Percentiles rank a stretch among this genome's conserved stretches.
Conservation (phyloP, 2,329 filamentous ascomycete genomes). For the Botryotinia calthae region DNA sequence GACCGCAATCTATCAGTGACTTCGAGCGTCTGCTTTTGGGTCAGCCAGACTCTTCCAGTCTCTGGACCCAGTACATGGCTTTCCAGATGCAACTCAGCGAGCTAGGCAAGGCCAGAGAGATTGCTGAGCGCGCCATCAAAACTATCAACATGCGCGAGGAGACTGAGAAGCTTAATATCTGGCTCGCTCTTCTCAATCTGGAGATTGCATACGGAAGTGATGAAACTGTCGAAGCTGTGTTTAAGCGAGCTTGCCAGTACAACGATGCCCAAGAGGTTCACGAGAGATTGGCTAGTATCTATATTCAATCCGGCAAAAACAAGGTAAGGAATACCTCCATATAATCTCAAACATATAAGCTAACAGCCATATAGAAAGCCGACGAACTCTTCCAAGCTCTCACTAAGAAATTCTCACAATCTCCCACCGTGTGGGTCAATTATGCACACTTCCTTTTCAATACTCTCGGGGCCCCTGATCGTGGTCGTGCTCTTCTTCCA, state of each 20-base stretch:
- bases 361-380: constrained; percentile 62
- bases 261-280: constrained; percentile 90
- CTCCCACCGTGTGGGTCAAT: constrained; percentile 84
- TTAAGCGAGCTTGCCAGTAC: constrained; percentile 89
- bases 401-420: constrained; percentile 80
- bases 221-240: constrained; percentile 77
- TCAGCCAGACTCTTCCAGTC: constrained; percentile 85
- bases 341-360: constrained; percentile 17
- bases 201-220: constrained; percentile 88
- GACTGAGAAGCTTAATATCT: constrained; percentile 89
- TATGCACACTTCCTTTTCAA: constrained; percentile 92
- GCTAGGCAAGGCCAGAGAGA: constrained; percentile 79
- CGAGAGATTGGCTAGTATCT: constrained; percentile 87
- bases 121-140: constrained; percentile 84
- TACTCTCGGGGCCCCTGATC: constrained; percentile 65
- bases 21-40: constrained; percentile 91
- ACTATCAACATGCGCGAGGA: constrained; percentile 91
- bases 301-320: constrained; percentile 85
- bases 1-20: constrained; percentile 85
- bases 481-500: constrained; percentile 72
- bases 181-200: constrained; percentile 91
- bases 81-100: constrained; percentile 94
- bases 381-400: constrained; percentile 84
- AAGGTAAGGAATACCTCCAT: constrained; percentile 57
- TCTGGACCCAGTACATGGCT: constrained; percentile 99